phyloP scores from a whole-genome alignment of 2,329 filamentous ascomycete genomes.

The Cladosporium velox region DNA sequence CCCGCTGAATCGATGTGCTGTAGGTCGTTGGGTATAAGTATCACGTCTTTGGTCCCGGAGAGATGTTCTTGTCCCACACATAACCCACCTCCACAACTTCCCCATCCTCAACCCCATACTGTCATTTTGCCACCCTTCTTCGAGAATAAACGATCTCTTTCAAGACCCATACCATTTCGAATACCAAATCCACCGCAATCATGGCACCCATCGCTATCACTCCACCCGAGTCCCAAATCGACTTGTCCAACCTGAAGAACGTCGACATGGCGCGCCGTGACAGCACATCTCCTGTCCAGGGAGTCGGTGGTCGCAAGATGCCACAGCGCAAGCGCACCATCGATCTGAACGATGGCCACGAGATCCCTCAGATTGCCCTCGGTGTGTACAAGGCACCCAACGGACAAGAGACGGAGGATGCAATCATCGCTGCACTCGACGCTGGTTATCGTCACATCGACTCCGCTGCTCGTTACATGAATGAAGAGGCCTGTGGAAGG shows the following conservation, averaged over 20 bases:
- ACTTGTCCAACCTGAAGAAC: conserved; percentile 30
- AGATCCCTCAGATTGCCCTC: conserved; percentile 42
- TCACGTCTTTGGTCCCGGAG: conserved; percentile 6
- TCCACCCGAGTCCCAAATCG: conserved; percentile 21
- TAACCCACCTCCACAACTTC: conserved; percentile 2
- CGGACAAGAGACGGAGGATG: conserved; percentile 38
- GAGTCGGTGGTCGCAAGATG: conserved; percentile 24
- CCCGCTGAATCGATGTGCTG: background rate
- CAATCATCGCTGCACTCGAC: conserved; percentile 44
- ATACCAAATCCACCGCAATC: background rate
- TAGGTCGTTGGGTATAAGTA: conserved; percentile 14
- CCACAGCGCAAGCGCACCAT: conserved; percentile 32
- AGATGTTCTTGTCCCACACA: conserved; percentile 8
- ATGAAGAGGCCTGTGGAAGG: conserved; percentile 47
- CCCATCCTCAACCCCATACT: background rate
- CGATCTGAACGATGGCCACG: conserved; percentile 41
- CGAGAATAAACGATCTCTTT: background rate
- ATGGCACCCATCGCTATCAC: conserved; percentile 19
- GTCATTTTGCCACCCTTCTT: background rate
- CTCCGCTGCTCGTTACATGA: conserved; percentile 48
- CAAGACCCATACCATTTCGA: background rate
- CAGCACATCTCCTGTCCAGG: conserved; percentile 14
- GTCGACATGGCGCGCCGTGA: conserved; percentile 24
- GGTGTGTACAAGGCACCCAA: conserved; percentile 45
- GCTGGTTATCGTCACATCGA: conserved; percentile 58